A percentile compares a stretch with the other conserved stretches of the same genome.
Conservation (phyloP, 495 filamentous ascomycete genomes). For the Ramalina intermedia region DNA sequence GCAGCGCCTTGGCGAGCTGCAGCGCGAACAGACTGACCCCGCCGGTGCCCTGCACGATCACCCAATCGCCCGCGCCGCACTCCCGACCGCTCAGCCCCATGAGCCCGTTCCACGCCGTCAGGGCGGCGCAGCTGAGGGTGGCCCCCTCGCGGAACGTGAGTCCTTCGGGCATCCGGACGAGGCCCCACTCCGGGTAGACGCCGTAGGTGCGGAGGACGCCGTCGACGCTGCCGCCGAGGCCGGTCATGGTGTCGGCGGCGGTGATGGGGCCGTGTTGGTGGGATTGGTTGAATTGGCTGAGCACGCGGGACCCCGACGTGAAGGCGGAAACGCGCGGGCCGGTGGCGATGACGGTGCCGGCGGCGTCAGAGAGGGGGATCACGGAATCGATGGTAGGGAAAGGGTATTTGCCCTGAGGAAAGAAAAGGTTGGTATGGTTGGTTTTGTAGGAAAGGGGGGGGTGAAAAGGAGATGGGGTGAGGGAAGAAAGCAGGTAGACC, state of each 20-base stretch:
- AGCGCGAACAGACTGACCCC: constrained; percentile 68
- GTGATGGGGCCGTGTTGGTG: constrained; percentile 50
- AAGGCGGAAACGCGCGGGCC: constrained; percentile 53
- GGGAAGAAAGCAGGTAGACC: constrained; percentile 20
- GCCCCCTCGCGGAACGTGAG: constrained; percentile 47
- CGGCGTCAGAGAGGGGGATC: constrained; percentile 62
- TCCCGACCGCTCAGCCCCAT: constrained; percentile 46
- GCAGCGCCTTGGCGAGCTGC: constrained; percentile 74
- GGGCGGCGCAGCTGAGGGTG: constrained; percentile 55
- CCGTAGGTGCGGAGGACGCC: constrained; percentile 62
- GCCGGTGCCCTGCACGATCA: constrained; percentile 70
- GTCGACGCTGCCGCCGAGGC: constrained; percentile 56
- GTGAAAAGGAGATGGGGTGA: no score
- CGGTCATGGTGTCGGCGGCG: constrained; percentile 28
- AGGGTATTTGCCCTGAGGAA: constrained; percentile 46
- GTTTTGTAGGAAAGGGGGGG: no score
- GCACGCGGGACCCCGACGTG: constrained; percentile 56
- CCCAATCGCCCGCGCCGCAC: constrained; percentile 51
- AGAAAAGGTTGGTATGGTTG: no score
- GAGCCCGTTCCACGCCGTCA: constrained; percentile 74
- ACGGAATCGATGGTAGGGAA: constrained; percentile 44
- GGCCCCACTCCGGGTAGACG: constrained; percentile 51
- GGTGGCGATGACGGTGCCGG: constrained; percentile 55
- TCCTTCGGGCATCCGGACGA: constrained; percentile 50
- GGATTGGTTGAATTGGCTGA: constrained; percentile 66